phyloP scores from a whole-genome alignment of 1,139 yeast species.

The Candida sp. region DNA sequence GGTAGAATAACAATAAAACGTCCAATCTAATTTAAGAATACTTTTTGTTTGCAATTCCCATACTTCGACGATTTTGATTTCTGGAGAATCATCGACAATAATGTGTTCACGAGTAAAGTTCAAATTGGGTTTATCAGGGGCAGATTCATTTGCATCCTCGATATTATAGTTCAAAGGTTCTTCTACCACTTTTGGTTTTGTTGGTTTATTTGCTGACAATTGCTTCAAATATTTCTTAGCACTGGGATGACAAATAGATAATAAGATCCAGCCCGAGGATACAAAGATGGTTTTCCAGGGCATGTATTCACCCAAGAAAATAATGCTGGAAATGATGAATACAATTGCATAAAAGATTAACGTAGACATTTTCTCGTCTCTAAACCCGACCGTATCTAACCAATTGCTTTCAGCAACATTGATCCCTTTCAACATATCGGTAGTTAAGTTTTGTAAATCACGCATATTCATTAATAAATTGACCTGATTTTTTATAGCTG shows the following conservation, averaged over 20 bases:
- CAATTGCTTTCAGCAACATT: conserved; percentile 55
- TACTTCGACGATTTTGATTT: conserved; percentile 60
- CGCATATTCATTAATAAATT: conserved; percentile 52
- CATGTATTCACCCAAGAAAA: conserved; percentile 57
- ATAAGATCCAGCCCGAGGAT: conserved; percentile 50
- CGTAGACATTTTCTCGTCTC: conserved; percentile 68
- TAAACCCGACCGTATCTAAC: conserved; percentile 67
- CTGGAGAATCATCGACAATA: conserved; percentile 67
- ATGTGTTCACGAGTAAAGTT: conserved; percentile 45
- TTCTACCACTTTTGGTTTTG: conserved; percentile 1
- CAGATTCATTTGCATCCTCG: not conserved
- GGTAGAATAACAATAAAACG: conserved; percentile 29
- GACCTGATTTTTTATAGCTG: conserved; percentile 25
- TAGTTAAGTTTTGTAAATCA: conserved; percentile 61
- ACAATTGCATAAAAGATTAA: conserved; percentile 42
- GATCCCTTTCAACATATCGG: conserved; percentile 49
- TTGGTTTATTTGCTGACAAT: conserved; percentile 4
- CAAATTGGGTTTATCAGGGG: not conserved
- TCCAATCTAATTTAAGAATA: conserved; percentile 60
- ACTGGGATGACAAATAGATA: conserved; percentile 56
- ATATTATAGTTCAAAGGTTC: conserved; percentile 1
- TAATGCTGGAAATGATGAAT: conserved; percentile 28
- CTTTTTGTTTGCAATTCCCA: conserved; percentile 73
- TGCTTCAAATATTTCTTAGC: conserved; percentile 31
- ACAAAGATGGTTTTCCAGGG: conserved; percentile 66